Evolutionary conservation across 1,284 basidiomycete genomes (phyloP).

Genomic region (Wallemia ichthyophaga): DNA sequence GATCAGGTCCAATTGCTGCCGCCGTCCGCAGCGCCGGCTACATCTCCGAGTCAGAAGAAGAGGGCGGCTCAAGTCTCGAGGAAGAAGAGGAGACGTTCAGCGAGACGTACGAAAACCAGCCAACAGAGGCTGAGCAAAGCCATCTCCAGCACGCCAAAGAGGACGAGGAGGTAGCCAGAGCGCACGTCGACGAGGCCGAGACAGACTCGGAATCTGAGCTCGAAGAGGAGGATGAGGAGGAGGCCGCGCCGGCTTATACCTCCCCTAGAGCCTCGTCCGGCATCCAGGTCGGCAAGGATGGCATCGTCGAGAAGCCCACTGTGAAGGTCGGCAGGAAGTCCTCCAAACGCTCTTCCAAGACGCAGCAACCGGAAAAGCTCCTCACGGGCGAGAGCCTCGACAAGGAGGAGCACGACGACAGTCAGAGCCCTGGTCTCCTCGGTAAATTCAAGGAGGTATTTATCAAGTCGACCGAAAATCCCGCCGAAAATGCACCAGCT

Average conservation of each 20-base stretch:
- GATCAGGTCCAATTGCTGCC: slow-evolving; percentile 69
- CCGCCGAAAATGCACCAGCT: background rate
- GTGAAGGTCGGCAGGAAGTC: background rate
- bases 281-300: slow-evolving; percentile 29
- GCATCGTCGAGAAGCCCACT: slow-evolving; percentile 20
- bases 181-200: background rate
- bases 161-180: background rate
- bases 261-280: slow-evolving; percentile 16
- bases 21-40: slow-evolving; percentile 73
- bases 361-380: background rate
- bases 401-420: background rate
- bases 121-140: slow-evolving; percentile 18
- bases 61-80: slow-evolving; percentile 37
- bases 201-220: slow-evolving; percentile 9
- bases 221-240: slow-evolving; percentile 22
- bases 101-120: slow-evolving; percentile 18
- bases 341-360: background rate
- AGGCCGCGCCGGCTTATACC: slow-evolving; percentile 18
- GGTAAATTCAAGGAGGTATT: background rate
- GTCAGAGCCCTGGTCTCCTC: background rate
- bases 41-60: slow-evolving; percentile 28
- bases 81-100: slow-evolving; percentile 19
- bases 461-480: background rate
- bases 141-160: slow-evolving; percentile 6
- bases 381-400: background rate